Evolutionary conservation across 345 rosid species (phyloP).

Genomic region (Eucalyptus albens): DNA sequence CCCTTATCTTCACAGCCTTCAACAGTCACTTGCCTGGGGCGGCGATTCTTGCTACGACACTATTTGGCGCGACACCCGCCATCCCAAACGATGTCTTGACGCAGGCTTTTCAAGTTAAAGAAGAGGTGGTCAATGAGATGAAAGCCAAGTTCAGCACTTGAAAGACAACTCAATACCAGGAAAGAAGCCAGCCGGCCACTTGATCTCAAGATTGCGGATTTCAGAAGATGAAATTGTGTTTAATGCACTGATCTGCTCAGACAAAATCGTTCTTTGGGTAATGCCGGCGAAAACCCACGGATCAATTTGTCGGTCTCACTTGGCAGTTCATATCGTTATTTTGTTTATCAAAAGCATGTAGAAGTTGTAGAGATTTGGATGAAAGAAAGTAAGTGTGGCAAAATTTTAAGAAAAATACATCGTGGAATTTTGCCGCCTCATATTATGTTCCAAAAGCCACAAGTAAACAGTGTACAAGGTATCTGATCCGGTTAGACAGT

Average conservation of each 20-base stretch:
- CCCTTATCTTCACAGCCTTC: constrained; percentile 52
- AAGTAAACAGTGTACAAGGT: background rate
- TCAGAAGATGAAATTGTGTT: background rate
- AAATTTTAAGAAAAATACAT: background rate
- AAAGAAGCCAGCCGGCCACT: background rate
- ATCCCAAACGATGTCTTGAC: constrained; percentile 50
- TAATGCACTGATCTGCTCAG: background rate
- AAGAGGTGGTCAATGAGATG: constrained; percentile 19
- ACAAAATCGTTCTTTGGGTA: background rate
- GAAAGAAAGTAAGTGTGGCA: background rate
- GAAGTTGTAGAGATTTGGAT: background rate
- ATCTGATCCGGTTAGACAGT: background rate
- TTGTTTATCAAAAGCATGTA: background rate
- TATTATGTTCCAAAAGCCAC: background rate
- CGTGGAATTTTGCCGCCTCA: background rate
- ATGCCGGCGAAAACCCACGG: background rate
- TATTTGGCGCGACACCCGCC: constrained; percentile 41
- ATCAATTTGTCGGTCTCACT: background rate
- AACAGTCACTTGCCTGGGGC: constrained; percentile 65
- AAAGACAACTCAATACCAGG: background rate
- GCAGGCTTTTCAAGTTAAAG: constrained; percentile 37
- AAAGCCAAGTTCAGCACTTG: constrained; percentile 36
- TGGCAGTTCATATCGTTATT: background rate
- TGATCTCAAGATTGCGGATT: background rate
- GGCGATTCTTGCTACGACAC: constrained; percentile 9